A percentile compares a stretch with the other conserved stretches of the same genome.
phyloP scores from a whole-genome alignment of 306 rosid species.

The Prunus mira region DNA sequence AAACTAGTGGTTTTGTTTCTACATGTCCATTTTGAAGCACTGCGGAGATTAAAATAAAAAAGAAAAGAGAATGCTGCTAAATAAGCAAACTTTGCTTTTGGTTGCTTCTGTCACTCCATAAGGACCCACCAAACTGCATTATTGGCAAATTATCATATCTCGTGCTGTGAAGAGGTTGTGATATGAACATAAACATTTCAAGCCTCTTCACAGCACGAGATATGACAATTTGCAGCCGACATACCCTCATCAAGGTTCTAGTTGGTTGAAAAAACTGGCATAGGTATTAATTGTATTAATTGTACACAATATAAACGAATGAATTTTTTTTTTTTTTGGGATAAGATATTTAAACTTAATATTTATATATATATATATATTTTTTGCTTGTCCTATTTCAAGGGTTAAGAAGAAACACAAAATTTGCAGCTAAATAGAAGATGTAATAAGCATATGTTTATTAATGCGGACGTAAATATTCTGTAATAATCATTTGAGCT shows the following conservation, averaged over 20 bases:
- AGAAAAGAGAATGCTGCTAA: background rate
- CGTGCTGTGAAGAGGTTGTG: too few species aligned
- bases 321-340: background rate
- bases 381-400: too few species aligned
- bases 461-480: too few species aligned
- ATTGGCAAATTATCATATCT: background rate
- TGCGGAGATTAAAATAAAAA: background rate
- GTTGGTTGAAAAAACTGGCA: background rate
- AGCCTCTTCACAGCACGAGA: background rate
- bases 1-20: background rate
- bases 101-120: background rate
- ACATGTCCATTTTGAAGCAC: background rate
- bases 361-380: too few species aligned
- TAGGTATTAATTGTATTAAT: background rate
- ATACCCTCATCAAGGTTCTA: background rate
- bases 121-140: constrained; percentile 5
- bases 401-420: background rate
- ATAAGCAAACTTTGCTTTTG: background rate
- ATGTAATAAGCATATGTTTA: too few species aligned
- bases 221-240: background rate
- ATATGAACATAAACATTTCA: background rate
- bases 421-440: background rate
- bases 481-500: too few species aligned
- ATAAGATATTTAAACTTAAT: too few species aligned
- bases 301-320: background rate